A percentile compares a stretch with the other conserved stretches of the same genome.
Conservation (phyloP, 192 early-diverging fungal species). For the Podila verticillata region DNA sequence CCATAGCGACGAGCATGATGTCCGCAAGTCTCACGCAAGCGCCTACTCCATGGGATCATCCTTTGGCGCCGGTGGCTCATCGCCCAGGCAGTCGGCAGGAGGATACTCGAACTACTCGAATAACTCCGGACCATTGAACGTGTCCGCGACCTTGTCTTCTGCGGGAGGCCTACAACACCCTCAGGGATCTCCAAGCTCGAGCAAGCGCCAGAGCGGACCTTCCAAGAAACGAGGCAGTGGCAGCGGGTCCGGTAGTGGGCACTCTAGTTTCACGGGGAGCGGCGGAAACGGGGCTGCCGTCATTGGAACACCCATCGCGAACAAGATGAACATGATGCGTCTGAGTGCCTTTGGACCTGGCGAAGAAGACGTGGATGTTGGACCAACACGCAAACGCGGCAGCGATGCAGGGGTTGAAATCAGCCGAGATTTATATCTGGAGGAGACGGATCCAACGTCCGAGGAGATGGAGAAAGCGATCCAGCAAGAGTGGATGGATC, state of each 20-base stretch:
- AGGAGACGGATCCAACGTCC: background rate
- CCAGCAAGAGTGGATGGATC: slow-evolving; percentile 38
- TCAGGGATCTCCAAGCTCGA: no score
- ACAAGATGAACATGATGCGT: slow-evolving; percentile 20
- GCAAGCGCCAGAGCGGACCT: no score
- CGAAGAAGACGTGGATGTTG: slow-evolving; percentile 11
- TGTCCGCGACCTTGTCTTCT: slow-evolving; percentile 12
- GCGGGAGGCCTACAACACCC: background rate
- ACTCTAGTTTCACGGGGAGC: slow-evolving; percentile 4
- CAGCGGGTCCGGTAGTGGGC: background rate
- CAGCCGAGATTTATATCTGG: slow-evolving; percentile 10
- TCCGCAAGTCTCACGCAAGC: slow-evolving; percentile 32
- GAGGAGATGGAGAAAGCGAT: slow-evolving; percentile 18
- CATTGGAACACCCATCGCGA: background rate
- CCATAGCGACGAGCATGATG: slow-evolving; percentile 11
- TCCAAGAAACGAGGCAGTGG: slow-evolving; percentile 5
- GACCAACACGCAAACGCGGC: background rate
- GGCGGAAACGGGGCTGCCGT: background rate
- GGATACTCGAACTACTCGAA: slow-evolving; percentile 44
- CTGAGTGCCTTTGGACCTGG: slow-evolving; percentile 30
- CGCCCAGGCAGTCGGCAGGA: slow-evolving; percentile 21
- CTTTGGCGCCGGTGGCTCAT: slow-evolving; percentile 12
- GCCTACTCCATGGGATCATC: slow-evolving; percentile 42
- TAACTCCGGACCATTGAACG: slow-evolving; percentile 20
- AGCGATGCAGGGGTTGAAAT: background rate